Conservation (phyloP, 331 rosid species). For the Malus hybrid region DNA sequence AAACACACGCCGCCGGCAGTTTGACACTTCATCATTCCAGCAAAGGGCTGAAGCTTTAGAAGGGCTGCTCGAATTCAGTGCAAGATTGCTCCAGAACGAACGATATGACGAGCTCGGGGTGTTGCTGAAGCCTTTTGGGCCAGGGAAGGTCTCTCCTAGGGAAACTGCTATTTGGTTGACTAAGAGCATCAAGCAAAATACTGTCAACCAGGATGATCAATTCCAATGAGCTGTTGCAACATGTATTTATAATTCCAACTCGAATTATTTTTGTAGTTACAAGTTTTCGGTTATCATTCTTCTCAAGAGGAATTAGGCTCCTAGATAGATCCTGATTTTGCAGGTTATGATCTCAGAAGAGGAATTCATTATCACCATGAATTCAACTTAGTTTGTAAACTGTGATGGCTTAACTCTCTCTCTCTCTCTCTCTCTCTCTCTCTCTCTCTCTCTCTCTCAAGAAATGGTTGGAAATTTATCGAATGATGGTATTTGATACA, state of each 20-base stretch:
- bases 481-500: not conserved
- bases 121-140: slow-evolving; percentile 92
- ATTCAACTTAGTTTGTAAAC: slow-evolving; percentile 16
- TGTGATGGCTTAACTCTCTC: not conserved
- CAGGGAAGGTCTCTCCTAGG: slow-evolving; percentile 87
- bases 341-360: slow-evolving; percentile 16
- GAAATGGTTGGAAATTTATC: not conserved
- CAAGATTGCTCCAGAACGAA: slow-evolving; percentile 78
- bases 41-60: slow-evolving; percentile 98
- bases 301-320: slow-evolving; percentile 29
- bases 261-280: slow-evolving; percentile 12
- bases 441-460: not conserved
- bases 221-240: slow-evolving; percentile 17
- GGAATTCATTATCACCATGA: slow-evolving; percentile 5
- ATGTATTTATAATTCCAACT: slow-evolving; percentile 23
- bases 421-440: not conserved
- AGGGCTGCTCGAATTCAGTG: slow-evolving; percentile 97
- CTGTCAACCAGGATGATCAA: slow-evolving; percentile 44
- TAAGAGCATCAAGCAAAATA: slow-evolving; percentile 83
- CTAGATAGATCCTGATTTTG: slow-evolving; percentile 26
- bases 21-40: slow-evolving; percentile 70
- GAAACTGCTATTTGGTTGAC: slow-evolving; percentile 99
- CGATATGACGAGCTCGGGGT: slow-evolving; percentile 94
- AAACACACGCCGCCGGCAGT: slow-evolving; percentile 47
- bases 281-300: slow-evolving; percentile 10